Evolutionary conservation across 352 stramenopile genomes (phyloP).

Genomic region (Phytophthora multivora): DNA sequence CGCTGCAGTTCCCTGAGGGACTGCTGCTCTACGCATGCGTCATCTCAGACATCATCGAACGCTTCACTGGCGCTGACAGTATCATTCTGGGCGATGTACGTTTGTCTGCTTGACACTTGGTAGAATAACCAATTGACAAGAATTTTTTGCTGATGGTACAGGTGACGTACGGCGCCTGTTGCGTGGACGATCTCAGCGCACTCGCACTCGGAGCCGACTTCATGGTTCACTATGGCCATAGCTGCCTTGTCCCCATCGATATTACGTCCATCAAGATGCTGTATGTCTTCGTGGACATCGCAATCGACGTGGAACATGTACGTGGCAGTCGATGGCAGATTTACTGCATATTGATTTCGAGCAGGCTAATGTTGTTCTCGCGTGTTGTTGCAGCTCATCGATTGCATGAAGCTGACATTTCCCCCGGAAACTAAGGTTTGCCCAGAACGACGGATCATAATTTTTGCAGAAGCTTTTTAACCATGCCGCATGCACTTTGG

Average conservation of each 20-base stretch:
- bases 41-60: slow-evolving; percentile 98
- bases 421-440: slow-evolving; percentile 68
- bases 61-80: slow-evolving; percentile 90
- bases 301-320: slow-evolving; percentile 97
- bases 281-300: slow-evolving; percentile 99
- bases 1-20: slow-evolving; percentile 99
- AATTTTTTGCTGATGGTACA: slow-evolving; percentile 13
- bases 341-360: not conserved
- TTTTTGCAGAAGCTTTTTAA: not conserved
- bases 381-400: slow-evolving; percentile 75
- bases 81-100: slow-evolving; percentile 98
- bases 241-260: slow-evolving; percentile 98
- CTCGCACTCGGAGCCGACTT: slow-evolving; percentile 95
- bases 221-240: slow-evolving; percentile 99
- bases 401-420: slow-evolving; percentile 95
- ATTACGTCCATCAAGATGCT: slow-evolving; percentile 96
- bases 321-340: not conserved
- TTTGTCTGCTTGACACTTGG: slow-evolving; percentile 1
- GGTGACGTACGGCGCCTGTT: slow-evolving; percentile 99
- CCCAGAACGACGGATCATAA: not conserved
- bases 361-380: slow-evolving; percentile 5
- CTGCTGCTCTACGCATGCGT: slow-evolving; percentile 97
- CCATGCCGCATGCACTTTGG: not conserved
- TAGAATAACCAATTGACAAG: not conserved
- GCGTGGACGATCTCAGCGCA: slow-evolving; percentile 98